These are phyloP conservation scores for Globisporangium echinulatum DNA, from an alignment of 352 stramenopile genomes.

Conservation along the genomic window DNA sequence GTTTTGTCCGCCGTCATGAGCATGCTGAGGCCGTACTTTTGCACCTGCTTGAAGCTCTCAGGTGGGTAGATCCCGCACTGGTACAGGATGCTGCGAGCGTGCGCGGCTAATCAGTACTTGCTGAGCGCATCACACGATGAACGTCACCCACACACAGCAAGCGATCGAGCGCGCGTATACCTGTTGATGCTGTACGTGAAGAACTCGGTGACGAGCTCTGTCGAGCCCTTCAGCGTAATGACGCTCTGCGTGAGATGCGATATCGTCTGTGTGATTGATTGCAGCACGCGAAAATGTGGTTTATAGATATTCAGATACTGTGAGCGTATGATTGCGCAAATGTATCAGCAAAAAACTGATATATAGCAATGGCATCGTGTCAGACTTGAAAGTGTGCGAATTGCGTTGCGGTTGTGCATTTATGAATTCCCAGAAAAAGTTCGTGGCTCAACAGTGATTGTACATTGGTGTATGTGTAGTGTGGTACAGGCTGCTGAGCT, in stretches of 20 bases:
- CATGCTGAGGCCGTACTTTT: constrained; percentile 98
- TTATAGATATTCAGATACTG: too few relatives aligned
- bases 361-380: too few relatives aligned
- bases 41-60: constrained; percentile 96
- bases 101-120: constrained; percentile 2
- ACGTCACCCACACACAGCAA: not conserved
- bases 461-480: too few relatives aligned
- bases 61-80: constrained; percentile 97
- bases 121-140: not conserved
- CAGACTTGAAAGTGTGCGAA: too few relatives aligned
- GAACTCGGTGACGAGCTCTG: constrained; percentile 98
- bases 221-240: constrained; percentile 98
- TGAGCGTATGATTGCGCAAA: too few relatives aligned
- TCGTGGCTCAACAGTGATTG: too few relatives aligned
- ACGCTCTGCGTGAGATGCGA: constrained; percentile 86
- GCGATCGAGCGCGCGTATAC: constrained; percentile 18
- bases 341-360: too few relatives aligned
- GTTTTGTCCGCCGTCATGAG: constrained; percentile 96
- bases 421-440: too few relatives aligned
- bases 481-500: too few relatives aligned
- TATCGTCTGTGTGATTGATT: constrained; percentile 30
- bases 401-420: too few relatives aligned
- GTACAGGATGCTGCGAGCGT: constrained; percentile 81
- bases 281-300: too few relatives aligned
- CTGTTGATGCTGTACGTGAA: constrained; percentile 99